Evolutionary conservation across 257 asterid species (phyloP).

Genomic region (Mentha longifolia): DNA sequence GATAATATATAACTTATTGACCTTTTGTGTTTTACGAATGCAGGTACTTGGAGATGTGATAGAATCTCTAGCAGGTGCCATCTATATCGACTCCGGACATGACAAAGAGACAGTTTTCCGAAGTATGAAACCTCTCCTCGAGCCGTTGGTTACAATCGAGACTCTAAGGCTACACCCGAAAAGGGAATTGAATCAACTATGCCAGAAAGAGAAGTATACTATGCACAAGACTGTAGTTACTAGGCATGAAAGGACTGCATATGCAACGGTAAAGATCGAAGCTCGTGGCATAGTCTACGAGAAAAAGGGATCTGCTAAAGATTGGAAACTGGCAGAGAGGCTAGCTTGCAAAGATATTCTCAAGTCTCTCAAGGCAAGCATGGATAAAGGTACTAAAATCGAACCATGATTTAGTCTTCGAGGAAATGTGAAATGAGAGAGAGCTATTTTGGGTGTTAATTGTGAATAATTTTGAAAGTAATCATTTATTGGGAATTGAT

Average conservation of each 20-base stretch:
- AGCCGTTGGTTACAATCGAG: slow-evolving; percentile 75
- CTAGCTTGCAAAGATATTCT: slow-evolving; percentile 60
- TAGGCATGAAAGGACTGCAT: slow-evolving; percentile 37
- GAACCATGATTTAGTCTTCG: not conserved
- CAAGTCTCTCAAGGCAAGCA: slow-evolving; percentile 40
- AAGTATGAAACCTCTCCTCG: slow-evolving; percentile 75
- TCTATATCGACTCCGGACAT: slow-evolving; percentile 71
- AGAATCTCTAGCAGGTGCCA: slow-evolving; percentile 85
- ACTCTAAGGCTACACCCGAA: slow-evolving; percentile 66
- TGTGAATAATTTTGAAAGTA: no score
- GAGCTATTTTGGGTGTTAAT: no score
- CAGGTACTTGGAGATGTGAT: slow-evolving; percentile 91
- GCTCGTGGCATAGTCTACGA: slow-evolving; percentile 53
- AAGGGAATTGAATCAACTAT: slow-evolving; percentile 64
- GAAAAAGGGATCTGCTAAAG: slow-evolving; percentile 35
- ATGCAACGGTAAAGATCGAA: slow-evolving; percentile 56
- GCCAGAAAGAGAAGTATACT: slow-evolving; percentile 49
- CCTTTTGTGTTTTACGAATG: not conserved
- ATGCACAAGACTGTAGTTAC: slow-evolving; percentile 33
- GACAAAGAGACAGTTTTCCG: slow-evolving; percentile 52
- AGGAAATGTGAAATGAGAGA: no score
- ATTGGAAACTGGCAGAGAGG: slow-evolving; percentile 49
- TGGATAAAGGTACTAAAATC: not conserved
- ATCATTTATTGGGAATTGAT: no score
- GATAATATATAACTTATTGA: not conserved